phyloP scores from a whole-genome alignment of 768 basidiomycete genomes.

The Pisolithus sp. region DNA sequence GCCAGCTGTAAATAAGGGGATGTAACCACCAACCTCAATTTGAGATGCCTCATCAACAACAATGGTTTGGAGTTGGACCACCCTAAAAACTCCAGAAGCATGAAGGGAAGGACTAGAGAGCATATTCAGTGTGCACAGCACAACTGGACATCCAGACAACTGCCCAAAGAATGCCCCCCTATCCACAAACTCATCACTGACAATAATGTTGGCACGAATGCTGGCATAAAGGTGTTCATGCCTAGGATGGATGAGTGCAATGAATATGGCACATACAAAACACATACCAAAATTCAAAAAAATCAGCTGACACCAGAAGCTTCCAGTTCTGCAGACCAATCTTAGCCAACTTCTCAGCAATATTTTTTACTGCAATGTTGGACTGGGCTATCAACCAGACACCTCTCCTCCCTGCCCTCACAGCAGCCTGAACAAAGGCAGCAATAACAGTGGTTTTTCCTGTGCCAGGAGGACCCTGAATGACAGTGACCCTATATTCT shows the following conservation, averaged over 20 bases:
- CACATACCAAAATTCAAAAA: constrained; percentile 58
- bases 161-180: constrained; percentile 24
- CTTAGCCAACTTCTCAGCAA: constrained; percentile 69
- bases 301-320: constrained; percentile 66
- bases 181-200: constrained; percentile 32
- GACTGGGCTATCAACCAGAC: constrained; percentile 83
- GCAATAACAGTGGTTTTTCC: constrained; percentile 74
- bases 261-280: neutral
- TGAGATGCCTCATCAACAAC: constrained; percentile 65
- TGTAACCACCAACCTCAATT: constrained; percentile 53
- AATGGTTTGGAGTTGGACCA: constrained; percentile 39
- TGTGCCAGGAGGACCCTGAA: constrained; percentile 56
- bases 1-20: constrained; percentile 29
- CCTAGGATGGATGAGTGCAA: constrained; percentile 36
- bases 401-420: constrained; percentile 35
- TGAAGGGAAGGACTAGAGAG: constrained; percentile 38
- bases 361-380: constrained; percentile 86
- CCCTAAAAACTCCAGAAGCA: constrained; percentile 15
- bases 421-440: constrained; percentile 47
- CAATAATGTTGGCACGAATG: constrained; percentile 45
- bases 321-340: constrained; percentile 51
- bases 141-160: constrained; percentile 43
- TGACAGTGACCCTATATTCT: constrained; percentile 29
- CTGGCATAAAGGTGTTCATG: constrained; percentile 70
- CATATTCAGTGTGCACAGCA: constrained; percentile 77